phyloP scores from a whole-genome alignment of 768 basidiomycete species.

The Tephrocybe rancida region DNA sequence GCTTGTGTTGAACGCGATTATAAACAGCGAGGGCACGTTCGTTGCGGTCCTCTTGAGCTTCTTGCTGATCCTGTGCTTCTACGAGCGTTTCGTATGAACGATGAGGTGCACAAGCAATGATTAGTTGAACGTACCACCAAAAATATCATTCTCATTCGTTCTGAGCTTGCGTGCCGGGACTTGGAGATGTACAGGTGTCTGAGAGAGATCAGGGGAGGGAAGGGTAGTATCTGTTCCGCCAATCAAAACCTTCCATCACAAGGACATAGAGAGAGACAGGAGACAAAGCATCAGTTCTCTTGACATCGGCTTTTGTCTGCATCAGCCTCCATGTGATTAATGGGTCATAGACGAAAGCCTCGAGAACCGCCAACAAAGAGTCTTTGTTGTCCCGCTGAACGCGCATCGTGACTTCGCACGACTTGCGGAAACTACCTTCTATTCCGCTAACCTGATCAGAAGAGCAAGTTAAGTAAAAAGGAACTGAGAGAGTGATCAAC shows the following conservation, averaged over 20 bases:
- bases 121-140: constrained; percentile 63
- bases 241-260: constrained; percentile 7
- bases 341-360: constrained; percentile 98
- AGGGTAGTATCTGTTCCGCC: constrained; percentile 51
- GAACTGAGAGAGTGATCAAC: background rate
- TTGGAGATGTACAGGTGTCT: constrained; percentile 72
- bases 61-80: constrained; percentile 50
- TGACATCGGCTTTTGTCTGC: constrained; percentile 75
- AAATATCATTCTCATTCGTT: constrained; percentile 91
- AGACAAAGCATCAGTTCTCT: constrained; percentile 62
- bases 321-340: constrained; percentile 95
- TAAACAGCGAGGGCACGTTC: constrained; percentile 88
- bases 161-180: constrained; percentile 79
- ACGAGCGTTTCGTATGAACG: constrained; percentile 6
- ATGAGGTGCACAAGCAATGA: background rate
- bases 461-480: constrained; percentile 10
- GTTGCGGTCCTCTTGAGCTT: constrained; percentile 86
- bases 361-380: constrained; percentile 97
- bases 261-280: background rate
- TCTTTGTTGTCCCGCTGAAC: constrained; percentile 96
- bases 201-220: constrained; percentile 60
- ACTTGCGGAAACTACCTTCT: constrained; percentile 92
- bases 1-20: constrained; percentile 92
- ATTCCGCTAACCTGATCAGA: constrained; percentile 87
- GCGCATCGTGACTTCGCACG: constrained; percentile 96